Base-by-base conservation (phyloP, 176 grass and related monocot species). In the Puya raimondii region DNA sequence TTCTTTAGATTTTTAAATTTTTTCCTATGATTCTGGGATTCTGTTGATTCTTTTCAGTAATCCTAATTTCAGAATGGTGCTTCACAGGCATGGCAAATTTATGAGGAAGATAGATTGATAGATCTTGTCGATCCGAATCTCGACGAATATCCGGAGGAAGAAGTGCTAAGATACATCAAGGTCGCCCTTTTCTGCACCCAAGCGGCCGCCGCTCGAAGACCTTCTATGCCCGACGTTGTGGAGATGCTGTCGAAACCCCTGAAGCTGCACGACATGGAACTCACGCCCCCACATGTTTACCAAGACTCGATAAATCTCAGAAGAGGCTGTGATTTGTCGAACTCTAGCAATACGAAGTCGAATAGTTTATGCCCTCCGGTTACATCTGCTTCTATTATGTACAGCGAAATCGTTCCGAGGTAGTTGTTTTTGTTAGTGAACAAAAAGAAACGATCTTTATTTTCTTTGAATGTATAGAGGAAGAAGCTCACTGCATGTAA, bases 121-220 rank as follows among this genome's bases (percentile, higher is more conserved):
- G 82, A 84, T 13, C 29, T 84, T 65, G 65, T 84, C 9, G 82
- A 84, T 47, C 76, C 70, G 14, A 65, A 56, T 2, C 71, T 84
- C 1, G 4, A 69, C 10, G 70, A 70, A 3, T 70, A 69, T 12
- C 17, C 65, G 11, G 66, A 79, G 49, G 82, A 79, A 26, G 69
- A 74, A 53, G 76, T 64, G 12, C 16, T 70, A 18, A 42, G 16
- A 25, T 84, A 54, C 71, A 79, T 74, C 54, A 84, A 84, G 51
- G 76, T 84, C 9, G 76, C 70, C 20, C 75, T 84, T 25, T 54
- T 84, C 58, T 84, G 76, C 76, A 84, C 82, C 3, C 82, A 84
- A 50, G 76, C 63, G 2, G 50, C 56, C 10, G 64, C 82, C 52
- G 50, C 12, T 50, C 76, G 75, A 20, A 50, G 82, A 5, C 82